Evolutionary conservation across 169 alveolate species (phyloP).

Genomic region (Condylostoma magnum): DNA sequence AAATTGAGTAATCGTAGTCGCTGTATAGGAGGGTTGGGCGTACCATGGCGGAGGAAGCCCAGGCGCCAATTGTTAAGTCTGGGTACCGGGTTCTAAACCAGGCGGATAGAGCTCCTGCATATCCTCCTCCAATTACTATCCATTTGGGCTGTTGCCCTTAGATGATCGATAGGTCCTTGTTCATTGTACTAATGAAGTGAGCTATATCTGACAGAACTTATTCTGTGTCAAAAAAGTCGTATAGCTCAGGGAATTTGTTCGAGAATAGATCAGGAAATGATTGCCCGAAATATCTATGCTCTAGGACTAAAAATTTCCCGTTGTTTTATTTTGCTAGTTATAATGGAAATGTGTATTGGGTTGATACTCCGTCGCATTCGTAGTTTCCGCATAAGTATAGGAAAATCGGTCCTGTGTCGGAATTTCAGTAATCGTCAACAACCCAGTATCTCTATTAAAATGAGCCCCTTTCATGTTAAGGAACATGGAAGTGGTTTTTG

Average conservation of each 20-base stretch:
- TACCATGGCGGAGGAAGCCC: slow-evolving; percentile 62
- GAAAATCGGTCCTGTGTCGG: slow-evolving; percentile 6
- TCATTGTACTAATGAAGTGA: not conserved
- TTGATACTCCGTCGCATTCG: not conserved
- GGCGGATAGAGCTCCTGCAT: slow-evolving; percentile 77
- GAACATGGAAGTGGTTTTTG: not conserved
- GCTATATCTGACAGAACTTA: slow-evolving; percentile 22
- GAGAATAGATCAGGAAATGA: not conserved
- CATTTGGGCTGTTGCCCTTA: slow-evolving; percentile 30
- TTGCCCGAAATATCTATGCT: slow-evolving; percentile 31
- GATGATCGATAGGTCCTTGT: not conserved
- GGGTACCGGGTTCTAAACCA: slow-evolving; percentile 69
- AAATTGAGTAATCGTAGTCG: slow-evolving; percentile 39
- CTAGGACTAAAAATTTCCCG: not conserved
- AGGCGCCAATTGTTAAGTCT: slow-evolving; percentile 56
- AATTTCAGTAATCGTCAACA: not conserved
- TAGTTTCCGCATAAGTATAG: not conserved
- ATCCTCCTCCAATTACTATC: slow-evolving; percentile 70
- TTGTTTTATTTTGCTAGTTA: not conserved
- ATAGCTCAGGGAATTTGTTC: not conserved
- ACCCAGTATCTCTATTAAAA: not conserved
- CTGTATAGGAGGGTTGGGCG: slow-evolving; percentile 30
- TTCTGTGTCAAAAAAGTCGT: not conserved
- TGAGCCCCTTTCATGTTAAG: not conserved
- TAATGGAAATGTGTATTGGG: not conserved